Base-by-base conservation (phyloP, 495 filamentous ascomycete genomes). In the Daldinia decipiens region DNA sequence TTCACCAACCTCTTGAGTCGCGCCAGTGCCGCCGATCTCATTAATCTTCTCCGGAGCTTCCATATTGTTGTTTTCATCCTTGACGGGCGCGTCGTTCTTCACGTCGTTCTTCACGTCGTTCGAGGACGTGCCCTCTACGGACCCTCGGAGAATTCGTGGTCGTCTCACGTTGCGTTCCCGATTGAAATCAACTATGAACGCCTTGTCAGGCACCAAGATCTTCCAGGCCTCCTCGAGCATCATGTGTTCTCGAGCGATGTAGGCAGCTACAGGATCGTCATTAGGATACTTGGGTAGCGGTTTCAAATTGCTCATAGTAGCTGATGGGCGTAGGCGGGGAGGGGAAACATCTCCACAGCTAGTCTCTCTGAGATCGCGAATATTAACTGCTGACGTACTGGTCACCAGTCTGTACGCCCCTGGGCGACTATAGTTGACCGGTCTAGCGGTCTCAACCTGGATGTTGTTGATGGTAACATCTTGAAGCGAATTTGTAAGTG, bases 211-310 rank as follows among this genome's bases (percentile, higher is more conserved):
- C 31, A 1, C 5, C 3, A 29, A 6, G 5, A 17, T 31, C 5
- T 27, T 29, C 26, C 26, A 27, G 15, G 6, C 13, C 11, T 53
- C 7, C 26, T 29, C 31, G 29, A 56, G 15, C 17, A 0, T 24
- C 13, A 43, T 3, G 24, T 53, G 40, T 12, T 64, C 15, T 17
- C 50, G 55, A 17, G 54, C 45, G 36, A 64, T 45, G 21, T 70
- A 70, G 9, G 54, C 60, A 4, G 32, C 55, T 0, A 64, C 32
- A 4, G 60, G 54, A 29, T 70, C 60, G 9, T 52, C 17, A n/a
- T 34, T 3, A 13, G 66, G 52, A 8, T 43, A 53, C 9, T 11
- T 11, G 0, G 31, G 52, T 0, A 52, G 8, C 32, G 53, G n/a
- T 68, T 31, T 0, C n/a, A 62, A n/a, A 27, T 62, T 43, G 5